Evolutionary conservation across 2,329 filamentous ascomycete genomes (phyloP), one percentile per base, ranked within the genome.

Genomic region (Aspergillus pseudoviridinutans): DNA sequence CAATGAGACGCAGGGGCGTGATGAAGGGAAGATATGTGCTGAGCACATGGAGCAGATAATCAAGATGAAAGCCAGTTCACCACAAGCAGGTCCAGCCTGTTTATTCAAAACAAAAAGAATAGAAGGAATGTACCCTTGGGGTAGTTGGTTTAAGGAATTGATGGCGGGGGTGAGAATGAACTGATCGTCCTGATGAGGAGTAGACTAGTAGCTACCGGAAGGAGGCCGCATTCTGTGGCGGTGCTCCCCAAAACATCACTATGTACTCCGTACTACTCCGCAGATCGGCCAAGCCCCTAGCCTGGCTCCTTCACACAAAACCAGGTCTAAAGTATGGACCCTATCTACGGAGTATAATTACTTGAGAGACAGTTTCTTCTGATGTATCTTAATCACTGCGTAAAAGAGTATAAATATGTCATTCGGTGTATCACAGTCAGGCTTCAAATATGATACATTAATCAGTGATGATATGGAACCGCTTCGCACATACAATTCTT

Each of bases 41-140:
- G 58, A 55, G 24, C 44, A 51, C 56, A 56, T 41, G 53, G 41
- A 56, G 54, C 38, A 51, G 49, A 56, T 32, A 35, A 50, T 41
- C 6, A 58, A 50, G 28, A 57, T 53, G 60, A 54, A 32, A 62
- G 44, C 25, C 51, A 57, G 54, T 55, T 28, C 59, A 50, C 41
- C 51, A 60, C 35, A 53, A 64, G 44, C 71, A 74, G 72, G 72
- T 53, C 72, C 72, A 73, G 72, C 72, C 72, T 71, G 66, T 22
- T 20, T 17, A 22, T 14, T 28, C 28, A 29, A 42, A 52, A 58
- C 53, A 52, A 52, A 42, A 38, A 29, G 29, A 53, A 46, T 44
- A 53, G 50, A 57, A 52, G 49, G 54, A 27, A 53, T 47, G 44
- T 47, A 52, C 32, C 32, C 32, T 38, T 17, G 32, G 32, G 14